Conservation (phyloP, 805 yeast genomes). For the Candida ascalaphidarum region DNA sequence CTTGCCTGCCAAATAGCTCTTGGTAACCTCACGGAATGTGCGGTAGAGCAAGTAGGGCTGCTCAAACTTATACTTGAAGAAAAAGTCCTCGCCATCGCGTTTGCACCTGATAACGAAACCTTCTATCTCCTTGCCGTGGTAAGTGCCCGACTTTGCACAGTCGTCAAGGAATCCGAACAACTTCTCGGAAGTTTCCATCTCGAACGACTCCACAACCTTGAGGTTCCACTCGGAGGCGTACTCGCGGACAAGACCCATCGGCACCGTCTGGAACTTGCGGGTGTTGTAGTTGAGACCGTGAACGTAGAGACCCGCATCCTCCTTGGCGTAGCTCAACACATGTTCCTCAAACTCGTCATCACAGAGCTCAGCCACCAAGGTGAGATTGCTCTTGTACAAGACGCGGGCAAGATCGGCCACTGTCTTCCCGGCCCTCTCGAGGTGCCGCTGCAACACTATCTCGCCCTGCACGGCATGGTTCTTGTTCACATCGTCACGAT, state of each 20-base stretch:
- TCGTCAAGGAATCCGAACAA: constrained; percentile 46
- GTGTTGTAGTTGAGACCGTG: constrained; percentile 81
- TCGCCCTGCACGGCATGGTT: constrained; percentile 78
- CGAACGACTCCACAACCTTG: constrained; percentile 42
- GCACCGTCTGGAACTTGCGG: constrained; percentile 53
- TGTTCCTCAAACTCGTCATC: constrained; percentile 94
- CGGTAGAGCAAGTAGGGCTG: constrained; percentile 91
- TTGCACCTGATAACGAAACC: constrained; percentile 86
- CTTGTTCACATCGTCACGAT: constrained; percentile 38
- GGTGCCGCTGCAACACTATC: constrained; percentile 44
- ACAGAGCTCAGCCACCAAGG: constrained; percentile 90
- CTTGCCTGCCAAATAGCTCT: constrained; percentile 28
- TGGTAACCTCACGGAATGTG: constrained; percentile 83
- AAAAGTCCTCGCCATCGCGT: constrained; percentile 37
- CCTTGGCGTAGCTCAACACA: constrained; percentile 61
- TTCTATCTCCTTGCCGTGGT: constrained; percentile 67
- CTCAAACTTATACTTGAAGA: constrained; percentile 90
- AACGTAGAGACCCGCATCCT: constrained; percentile 72
- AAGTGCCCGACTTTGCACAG: constrained; percentile 60
- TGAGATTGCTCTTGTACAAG: constrained; percentile 44
- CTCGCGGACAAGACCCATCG: constrained; percentile 47
- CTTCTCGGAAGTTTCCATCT: constrained; percentile 25
- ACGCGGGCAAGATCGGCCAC: constrained; percentile 45
- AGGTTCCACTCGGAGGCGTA: constrained; percentile 72
- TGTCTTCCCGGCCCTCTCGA: constrained; percentile 31